Evolutionary conservation across 164 flowering plant genomes (phyloP).

Genomic region (Vitis rupestris): DNA sequence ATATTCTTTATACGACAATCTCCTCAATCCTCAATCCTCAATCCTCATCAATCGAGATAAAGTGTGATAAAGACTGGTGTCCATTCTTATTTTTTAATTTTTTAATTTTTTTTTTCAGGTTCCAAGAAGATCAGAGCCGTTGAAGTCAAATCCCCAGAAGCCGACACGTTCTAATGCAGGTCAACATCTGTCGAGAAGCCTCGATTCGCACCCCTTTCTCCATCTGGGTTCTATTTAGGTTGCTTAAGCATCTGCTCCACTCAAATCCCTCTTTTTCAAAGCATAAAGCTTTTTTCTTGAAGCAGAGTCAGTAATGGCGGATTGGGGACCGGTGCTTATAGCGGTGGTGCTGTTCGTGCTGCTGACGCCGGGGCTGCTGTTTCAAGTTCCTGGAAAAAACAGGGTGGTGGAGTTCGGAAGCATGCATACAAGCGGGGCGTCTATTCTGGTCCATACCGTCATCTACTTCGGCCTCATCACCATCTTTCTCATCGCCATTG

Average conservation of each 20-base stretch:
- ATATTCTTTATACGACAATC: too few species aligned
- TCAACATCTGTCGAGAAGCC: constrained; percentile 3
- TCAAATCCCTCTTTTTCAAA: neutral
- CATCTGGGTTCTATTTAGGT: neutral
- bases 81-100: too few species aligned
- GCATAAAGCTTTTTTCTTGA: neutral
- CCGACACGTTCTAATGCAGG: neutral
- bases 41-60: too few species aligned
- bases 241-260: neutral
- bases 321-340: constrained; percentile 50
- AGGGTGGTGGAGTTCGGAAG: constrained; percentile 37
- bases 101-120: too few species aligned
- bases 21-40: too few species aligned
- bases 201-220: neutral
- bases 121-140: constrained; percentile 15
- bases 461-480: constrained; percentile 39
- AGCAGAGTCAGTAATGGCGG: constrained; percentile 28
- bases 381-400: constrained; percentile 40
- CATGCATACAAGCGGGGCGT: constrained; percentile 38
- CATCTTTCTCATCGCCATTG: constrained; percentile 32
- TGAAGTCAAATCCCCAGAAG: neutral
- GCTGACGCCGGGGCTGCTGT: constrained; percentile 42
- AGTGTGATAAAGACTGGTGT: too few species aligned
- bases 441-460: constrained; percentile 32
- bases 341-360: constrained; percentile 49